These are phyloP conservation scores for Sarocladium kiliense DNA, from an alignment of 2,329 filamentous ascomycete genomes.

Conservation along the genomic window DNA sequence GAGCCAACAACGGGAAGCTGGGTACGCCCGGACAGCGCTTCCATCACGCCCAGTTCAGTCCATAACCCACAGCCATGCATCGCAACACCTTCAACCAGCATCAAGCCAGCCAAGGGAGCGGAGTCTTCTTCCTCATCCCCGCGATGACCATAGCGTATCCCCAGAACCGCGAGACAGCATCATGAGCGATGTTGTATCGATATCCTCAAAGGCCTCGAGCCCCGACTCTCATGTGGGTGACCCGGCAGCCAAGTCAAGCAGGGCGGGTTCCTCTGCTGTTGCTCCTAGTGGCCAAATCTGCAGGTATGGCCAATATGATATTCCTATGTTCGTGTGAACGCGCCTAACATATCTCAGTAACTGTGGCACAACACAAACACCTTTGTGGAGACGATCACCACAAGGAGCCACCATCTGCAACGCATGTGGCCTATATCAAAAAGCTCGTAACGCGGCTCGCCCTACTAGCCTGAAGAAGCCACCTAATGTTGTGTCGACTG, in stretches of 20 bases:
- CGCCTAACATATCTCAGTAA: constrained; percentile 55
- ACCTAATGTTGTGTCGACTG: constrained; percentile 42
- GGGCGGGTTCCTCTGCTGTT: constrained; percentile 13
- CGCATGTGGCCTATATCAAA: constrained; percentile 90
- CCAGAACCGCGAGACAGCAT: constrained; percentile 21
- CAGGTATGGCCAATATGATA: constrained; percentile 48
- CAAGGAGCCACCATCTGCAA: constrained; percentile 96
- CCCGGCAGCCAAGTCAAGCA: constrained; percentile 12
- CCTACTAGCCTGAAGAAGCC: constrained; percentile 87
- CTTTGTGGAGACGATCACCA: constrained; percentile 89
- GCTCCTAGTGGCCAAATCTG: constrained; percentile 60
- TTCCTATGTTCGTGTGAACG: not conserved
- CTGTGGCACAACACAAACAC: constrained; percentile 89
- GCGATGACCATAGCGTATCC: constrained; percentile 17
- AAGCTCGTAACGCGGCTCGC: constrained; percentile 84
- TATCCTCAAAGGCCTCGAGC: constrained; percentile 23
- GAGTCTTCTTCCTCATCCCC: not conserved
- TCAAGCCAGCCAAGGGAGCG: not conserved
- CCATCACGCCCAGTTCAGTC: constrained; percentile 32
- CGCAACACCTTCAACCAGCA: not conserved
- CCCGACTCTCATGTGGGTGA: constrained; percentile 18
- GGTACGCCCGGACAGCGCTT: constrained; percentile 29
- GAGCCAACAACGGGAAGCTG: constrained; percentile 25
- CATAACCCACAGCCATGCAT: constrained; percentile 20
- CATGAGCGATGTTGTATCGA: constrained; percentile 15